phyloP scores from a whole-genome alignment of 1,139 yeast species.

The Yamadazyma dushanensis region DNA sequence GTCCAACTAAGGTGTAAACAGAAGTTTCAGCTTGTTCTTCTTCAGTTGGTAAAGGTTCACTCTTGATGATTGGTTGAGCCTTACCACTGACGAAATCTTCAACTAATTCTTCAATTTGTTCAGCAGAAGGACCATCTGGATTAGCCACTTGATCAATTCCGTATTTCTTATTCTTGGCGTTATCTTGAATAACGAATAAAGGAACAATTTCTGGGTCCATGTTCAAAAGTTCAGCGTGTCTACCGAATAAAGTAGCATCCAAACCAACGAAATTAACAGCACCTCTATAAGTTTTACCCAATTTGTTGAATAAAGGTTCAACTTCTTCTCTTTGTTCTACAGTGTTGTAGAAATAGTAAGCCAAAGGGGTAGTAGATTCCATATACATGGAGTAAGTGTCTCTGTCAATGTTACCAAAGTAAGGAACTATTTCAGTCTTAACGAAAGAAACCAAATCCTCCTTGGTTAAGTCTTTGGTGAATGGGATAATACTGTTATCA shows the following conservation, averaged over 20 bases:
- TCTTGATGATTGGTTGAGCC: constrained; percentile 72
- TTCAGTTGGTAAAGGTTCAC: constrained; percentile 76
- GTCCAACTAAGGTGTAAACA: constrained; percentile 80
- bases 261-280: constrained; percentile 83
- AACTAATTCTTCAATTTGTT: constrained; percentile 59
- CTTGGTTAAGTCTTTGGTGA: constrained; percentile 18
- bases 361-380: constrained; percentile 73
- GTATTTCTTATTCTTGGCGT: constrained; percentile 66
- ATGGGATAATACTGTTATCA: constrained; percentile 31
- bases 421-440: constrained; percentile 73
- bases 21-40: constrained; percentile 69
- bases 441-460: constrained; percentile 56
- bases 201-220: constrained; percentile 83
- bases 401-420: constrained; percentile 88
- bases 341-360: constrained; percentile 79
- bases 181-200: constrained; percentile 84
- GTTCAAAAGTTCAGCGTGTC: constrained; percentile 86
- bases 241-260: constrained; percentile 79
- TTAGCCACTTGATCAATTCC: constrained; percentile 54
- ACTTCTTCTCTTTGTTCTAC: constrained; percentile 65
- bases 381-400: constrained; percentile 76
- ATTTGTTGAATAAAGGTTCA: constrained; percentile 50
- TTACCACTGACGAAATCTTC: constrained; percentile 63
- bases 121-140: constrained; percentile 39
- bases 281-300: constrained; percentile 80